phyloP scores from a whole-genome alignment of 208 protist species.

The Hexamita inflata region DNA sequence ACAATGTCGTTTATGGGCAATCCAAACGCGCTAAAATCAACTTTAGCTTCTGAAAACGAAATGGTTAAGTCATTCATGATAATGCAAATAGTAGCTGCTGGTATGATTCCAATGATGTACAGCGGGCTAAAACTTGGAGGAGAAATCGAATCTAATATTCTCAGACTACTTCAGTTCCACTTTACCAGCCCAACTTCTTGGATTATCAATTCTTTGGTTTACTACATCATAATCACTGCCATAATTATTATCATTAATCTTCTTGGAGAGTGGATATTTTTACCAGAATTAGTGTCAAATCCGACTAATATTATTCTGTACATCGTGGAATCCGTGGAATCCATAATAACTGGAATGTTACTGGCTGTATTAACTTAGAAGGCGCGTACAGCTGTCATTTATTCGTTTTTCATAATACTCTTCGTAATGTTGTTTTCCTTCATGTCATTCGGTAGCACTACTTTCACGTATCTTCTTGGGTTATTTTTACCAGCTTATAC shows the following conservation, averaged over 20 bases:
- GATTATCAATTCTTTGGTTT: background rate
- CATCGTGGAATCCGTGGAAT: background rate
- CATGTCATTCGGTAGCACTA: background rate
- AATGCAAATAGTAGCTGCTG: background rate
- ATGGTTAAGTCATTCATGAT: background rate
- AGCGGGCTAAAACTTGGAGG: background rate
- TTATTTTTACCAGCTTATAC: background rate
- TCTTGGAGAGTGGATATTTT: background rate
- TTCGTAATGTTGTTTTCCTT: background rate
- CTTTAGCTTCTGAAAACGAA: background rate
- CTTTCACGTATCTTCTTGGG: background rate
- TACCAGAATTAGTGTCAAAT: background rate
- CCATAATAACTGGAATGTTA: background rate
- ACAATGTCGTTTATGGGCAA: background rate
- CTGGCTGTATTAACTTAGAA: background rate
- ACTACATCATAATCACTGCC: background rate
- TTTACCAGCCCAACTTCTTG: background rate
- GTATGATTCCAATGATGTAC: background rate
- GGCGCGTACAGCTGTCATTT: background rate
- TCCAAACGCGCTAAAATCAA: background rate
- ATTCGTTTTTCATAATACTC: background rate
- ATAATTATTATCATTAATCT: background rate
- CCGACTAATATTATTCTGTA: background rate
- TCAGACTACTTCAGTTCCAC: background rate
- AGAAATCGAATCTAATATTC: background rate